These are phyloP conservation scores for Globisporangium nagaii DNA, from an alignment of 352 stramenopile genomes.

Conservation along the genomic window DNA sequence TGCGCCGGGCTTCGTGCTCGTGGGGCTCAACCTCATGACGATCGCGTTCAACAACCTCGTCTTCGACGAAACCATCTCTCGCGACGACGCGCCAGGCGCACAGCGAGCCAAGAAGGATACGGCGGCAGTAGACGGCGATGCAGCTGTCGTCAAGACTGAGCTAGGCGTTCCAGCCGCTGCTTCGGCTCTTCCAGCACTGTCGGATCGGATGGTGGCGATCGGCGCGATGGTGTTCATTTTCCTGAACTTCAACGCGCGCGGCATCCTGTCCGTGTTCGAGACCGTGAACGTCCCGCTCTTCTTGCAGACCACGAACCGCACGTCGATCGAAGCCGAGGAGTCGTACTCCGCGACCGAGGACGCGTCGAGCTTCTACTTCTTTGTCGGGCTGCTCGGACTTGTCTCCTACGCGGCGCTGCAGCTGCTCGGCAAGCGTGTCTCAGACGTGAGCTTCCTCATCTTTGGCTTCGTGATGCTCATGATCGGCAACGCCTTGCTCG, in stretches of 20 bases:
- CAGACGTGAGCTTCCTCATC: conserved; percentile 36
- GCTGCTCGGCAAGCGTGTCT: conserved; percentile 22
- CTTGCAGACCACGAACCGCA: conserved; percentile 31
- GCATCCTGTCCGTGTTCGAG: conserved; percentile 68
- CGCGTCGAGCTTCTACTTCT: conserved; percentile 46
- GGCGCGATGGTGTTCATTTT: conserved; percentile 62
- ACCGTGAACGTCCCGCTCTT: conserved; percentile 67
- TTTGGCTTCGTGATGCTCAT: conserved; percentile 45
- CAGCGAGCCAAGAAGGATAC: too few relatives aligned
- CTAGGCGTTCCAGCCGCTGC: background rate
- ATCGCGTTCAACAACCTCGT: conserved; percentile 39
- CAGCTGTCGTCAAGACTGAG: background rate
- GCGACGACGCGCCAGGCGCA: conserved; percentile 27
- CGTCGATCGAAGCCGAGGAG: conserved; percentile 15
- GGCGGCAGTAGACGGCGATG: background rate
- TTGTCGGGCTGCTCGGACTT: conserved; percentile 45
- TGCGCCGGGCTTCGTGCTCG: conserved; percentile 45
- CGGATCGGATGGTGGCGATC: conserved; percentile 26
- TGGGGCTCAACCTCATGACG: conserved; percentile 37
- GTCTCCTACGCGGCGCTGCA: conserved; percentile 38
- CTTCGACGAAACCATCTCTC: conserved; percentile 42
- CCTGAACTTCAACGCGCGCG: conserved; percentile 52
- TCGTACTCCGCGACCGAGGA: conserved; percentile 19
- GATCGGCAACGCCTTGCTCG: conserved; percentile 39
- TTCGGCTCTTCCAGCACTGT: conserved; percentile 17